Evolutionary conservation across 2,329 filamentous ascomycete genomes (phyloP), one percentile per base, ranked within the genome.

Genomic region (Claviceps africana): DNA sequence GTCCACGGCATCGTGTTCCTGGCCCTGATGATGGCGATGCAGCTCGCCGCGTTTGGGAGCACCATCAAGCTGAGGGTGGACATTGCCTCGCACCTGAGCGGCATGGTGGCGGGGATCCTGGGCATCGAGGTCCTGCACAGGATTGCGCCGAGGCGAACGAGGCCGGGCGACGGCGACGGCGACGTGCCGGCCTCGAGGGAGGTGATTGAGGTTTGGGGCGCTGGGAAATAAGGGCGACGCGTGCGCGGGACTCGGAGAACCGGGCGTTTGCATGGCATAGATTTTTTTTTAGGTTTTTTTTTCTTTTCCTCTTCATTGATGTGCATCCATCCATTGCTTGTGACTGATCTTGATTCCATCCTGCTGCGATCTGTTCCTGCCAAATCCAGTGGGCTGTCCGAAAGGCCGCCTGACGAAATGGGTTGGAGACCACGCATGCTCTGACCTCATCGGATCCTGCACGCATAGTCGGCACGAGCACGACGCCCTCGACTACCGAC

Each of bases 1-100:
- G 71, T 81, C 10, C 73, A 78, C 52, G 76, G 77, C 0, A 67
- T 81, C 13, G 71, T 71, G 1, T 74, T 81, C 57, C 63, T 82
- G 51, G 72, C 72, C n/a, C 56, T 77, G 49, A 61, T 77, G 19
- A 59, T 76, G 17, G 72, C 74, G 11, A 57, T 78, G 40, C 76
- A 80, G 58, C 58, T 80, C 25, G 66, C 74, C 19, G 72, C 66
- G 9, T 59, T 75, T 55, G 69, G 74, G 46, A 72, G 70, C 51
- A 65, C 67, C 53, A 64, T 60, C 31, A 67, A 65, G 55, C 63
- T 70, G 51, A 67, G 64, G 48, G 62, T 77, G 35, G 77, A 81
- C 53, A 60, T 79, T 17, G 69, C 72, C 46, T 77, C 76, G 33
- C 78, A 81, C 56, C 55, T 81, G 55, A 70, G 67, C 8, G 77